phyloP scores from a whole-genome alignment of 2,329 filamentous ascomycete species.

The Penicillium decumbens region DNA sequence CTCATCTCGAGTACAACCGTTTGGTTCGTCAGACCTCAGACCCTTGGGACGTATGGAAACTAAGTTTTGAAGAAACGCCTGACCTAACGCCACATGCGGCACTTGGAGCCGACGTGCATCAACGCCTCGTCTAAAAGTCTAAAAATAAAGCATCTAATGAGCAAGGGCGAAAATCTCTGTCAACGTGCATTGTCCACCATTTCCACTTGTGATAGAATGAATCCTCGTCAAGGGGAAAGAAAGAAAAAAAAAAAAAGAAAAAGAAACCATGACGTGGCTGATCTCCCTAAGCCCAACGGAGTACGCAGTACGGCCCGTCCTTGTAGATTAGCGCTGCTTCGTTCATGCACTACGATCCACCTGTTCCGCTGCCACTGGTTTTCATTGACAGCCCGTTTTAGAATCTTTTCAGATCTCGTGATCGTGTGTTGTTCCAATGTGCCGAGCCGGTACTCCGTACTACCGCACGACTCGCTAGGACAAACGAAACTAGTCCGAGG shows the following conservation, averaged over 20 bases:
- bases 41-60: neutral
- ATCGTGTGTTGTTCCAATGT: neutral
- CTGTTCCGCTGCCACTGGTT: neutral
- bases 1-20: neutral
- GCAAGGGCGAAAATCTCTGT: neutral
- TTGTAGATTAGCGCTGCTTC: neutral
- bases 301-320: neutral
- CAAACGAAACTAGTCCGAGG: neutral
- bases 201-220: neutral
- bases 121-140: slow-evolving; percentile 1
- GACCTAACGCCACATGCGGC: neutral
- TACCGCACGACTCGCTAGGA: neutral
- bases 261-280: neutral
- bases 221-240: no score
- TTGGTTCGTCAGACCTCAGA: no score
- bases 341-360: neutral
- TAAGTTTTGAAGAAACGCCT: neutral
- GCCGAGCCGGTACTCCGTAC: neutral
- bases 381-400: neutral
- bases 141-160: slow-evolving; percentile 2
- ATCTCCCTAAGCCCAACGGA: neutral
- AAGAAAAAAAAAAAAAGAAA: neutral
- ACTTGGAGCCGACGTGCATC: slow-evolving; percentile 10
- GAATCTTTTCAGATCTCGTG: neutral
- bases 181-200: neutral